A percentile compares a stretch with the other conserved stretches of the same genome.
These are phyloP conservation scores for Bacterosira constricta DNA, from an alignment of 108 stramenopile species.

Conservation along the genomic window DNA sequence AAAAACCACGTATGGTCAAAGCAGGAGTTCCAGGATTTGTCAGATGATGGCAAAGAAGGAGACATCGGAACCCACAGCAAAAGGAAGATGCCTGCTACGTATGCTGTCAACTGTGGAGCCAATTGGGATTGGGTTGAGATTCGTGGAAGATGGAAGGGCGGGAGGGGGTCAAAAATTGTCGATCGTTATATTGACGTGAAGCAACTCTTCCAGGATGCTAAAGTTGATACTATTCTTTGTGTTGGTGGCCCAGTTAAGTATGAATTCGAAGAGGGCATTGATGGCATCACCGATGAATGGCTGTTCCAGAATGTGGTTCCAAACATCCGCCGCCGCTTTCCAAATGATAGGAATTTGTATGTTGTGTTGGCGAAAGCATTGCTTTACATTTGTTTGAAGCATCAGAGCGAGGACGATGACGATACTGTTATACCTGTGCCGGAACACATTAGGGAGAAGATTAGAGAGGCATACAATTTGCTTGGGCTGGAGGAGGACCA, in stretches of 20 bases:
- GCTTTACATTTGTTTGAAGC: neutral
- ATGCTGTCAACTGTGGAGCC: neutral
- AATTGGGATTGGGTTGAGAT: neutral
- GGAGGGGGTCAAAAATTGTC: neutral
- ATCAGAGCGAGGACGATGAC: too few species aligned
- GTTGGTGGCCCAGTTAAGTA: neutral
- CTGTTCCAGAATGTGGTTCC: neutral
- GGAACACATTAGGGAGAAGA: neutral
- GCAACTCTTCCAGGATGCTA: neutral
- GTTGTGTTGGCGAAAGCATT: neutral
- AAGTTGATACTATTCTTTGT: neutral
- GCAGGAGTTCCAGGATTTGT: neutral
- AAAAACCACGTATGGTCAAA: neutral
- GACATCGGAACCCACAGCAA: conserved; percentile 1
- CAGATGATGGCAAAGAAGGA: neutral
- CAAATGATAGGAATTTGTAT: neutral
- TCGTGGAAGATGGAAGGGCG: conserved; percentile 1
- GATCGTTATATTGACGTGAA: neutral
- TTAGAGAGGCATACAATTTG: neutral
- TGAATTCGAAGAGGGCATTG: neutral
- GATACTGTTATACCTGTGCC: neutral
- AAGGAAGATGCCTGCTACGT: neutral
- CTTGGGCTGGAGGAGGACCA: neutral
- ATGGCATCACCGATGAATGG: neutral
- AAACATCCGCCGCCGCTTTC: neutral